These are phyloP conservation scores for Fusarium temperatum DNA, from an alignment of 2,329 filamentous ascomycete genomes.

Conservation along the genomic window DNA sequence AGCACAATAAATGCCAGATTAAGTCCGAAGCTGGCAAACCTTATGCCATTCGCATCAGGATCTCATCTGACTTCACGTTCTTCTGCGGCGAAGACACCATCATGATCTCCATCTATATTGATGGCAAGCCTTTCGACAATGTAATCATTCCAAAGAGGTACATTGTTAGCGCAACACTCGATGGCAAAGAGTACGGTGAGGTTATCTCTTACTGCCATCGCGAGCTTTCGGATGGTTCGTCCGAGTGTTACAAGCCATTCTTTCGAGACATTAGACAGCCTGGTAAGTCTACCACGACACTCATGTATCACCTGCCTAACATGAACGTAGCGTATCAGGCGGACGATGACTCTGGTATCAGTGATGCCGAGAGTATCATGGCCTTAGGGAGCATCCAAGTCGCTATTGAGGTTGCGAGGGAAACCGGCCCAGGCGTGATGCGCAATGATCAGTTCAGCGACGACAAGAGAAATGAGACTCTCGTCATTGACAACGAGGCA, in stretches of 20 bases:
- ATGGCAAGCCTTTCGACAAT: background rate
- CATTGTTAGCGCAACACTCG: no score
- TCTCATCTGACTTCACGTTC: background rate
- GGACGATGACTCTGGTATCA: background rate
- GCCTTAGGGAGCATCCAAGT: background rate
- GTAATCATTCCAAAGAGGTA: no score
- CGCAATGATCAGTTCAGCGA: background rate
- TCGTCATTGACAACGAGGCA: background rate
- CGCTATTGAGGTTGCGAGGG: background rate
- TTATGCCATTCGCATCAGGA: background rate
- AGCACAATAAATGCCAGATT: no score
- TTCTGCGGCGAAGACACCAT: rapidly evolving
- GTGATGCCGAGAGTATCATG: no score
- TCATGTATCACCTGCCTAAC: no score
- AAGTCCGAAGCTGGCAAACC: no score
- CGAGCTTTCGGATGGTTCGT: no score
- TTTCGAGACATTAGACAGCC: background rate
- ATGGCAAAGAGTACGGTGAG: no score
- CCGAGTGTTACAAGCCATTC: background rate
- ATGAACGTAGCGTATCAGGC: no score
- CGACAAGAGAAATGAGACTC: background rate
- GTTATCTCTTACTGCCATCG: no score
- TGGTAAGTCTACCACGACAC: background rate
- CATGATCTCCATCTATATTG: background rate
- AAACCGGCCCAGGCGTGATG: no score